A percentile compares a stretch with the other conserved stretches of the same genome.
Conservation (phyloP, 768 basidiomycete species). For the Harrya chromipes region DNA sequence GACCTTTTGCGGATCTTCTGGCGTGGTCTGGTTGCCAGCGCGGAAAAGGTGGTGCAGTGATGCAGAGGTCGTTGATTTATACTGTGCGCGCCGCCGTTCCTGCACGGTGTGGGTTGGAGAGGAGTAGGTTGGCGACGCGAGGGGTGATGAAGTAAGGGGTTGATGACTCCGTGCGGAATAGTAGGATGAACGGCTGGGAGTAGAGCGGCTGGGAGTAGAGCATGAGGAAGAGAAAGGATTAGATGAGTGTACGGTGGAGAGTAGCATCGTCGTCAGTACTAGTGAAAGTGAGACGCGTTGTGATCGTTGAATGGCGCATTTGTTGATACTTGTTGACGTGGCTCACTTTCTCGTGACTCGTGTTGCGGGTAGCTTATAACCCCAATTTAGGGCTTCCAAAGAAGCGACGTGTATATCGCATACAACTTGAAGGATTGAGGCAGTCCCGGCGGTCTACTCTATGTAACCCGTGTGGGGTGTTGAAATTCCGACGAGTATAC, state of each 20-base stretch:
- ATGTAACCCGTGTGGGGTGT: too few species aligned
- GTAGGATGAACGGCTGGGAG: constrained; percentile 30
- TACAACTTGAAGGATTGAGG: too few species aligned
- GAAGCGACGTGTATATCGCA: too few species aligned
- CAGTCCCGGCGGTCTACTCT: too few species aligned
- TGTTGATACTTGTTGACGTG: constrained; percentile 27
- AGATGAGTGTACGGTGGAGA: constrained; percentile 24
- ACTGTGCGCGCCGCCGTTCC: constrained; percentile 54
- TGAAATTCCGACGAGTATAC: too few species aligned
- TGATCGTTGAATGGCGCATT: constrained; percentile 14
- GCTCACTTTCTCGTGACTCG: constrained; percentile 17
- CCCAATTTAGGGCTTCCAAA: neutral
- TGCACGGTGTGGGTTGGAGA: constrained; percentile 46
- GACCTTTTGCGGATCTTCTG: constrained; percentile 48
- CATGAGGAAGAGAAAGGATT: constrained; percentile 30
- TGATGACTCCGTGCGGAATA: constrained; percentile 28
- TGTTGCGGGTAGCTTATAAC: neutral
- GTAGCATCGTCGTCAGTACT: constrained; percentile 9
- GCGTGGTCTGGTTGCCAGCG: constrained; percentile 7
- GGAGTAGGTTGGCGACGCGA: constrained; percentile 42
- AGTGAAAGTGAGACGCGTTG: neutral
- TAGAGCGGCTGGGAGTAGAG: constrained; percentile 38
- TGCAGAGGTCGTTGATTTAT: constrained; percentile 39
- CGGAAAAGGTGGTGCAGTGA: constrained; percentile 22
- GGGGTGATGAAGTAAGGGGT: constrained; percentile 50